Evolutionary conservation across 139 green algal genomes (phyloP).

Genomic region (Ettlia oleoabundans): DNA sequence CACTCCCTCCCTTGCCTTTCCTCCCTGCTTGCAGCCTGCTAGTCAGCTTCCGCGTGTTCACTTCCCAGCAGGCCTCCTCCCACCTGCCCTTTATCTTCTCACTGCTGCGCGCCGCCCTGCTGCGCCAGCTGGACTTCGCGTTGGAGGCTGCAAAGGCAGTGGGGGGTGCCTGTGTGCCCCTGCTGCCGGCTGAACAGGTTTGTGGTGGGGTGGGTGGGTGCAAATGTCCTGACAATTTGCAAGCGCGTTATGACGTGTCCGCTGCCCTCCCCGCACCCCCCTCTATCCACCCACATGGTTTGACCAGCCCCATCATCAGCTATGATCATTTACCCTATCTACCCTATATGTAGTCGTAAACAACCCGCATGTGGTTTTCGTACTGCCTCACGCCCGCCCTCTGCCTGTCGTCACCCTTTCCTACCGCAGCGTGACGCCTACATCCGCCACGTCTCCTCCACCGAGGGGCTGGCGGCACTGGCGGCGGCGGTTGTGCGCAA

Average conservation of each 20-base stretch:
- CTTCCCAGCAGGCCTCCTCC: constrained; percentile 25
- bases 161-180: constrained; percentile 34
- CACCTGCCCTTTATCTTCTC: constrained; percentile 39
- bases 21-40: constrained; percentile 57
- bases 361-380: too few species aligned
- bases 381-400: too few species aligned
- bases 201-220: not conserved
- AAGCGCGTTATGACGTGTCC: too few species aligned
- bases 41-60: constrained; percentile 74
- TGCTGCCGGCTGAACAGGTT: constrained; percentile 30
- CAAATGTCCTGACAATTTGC: not conserved
- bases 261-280: too few species aligned
- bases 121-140: constrained; percentile 34
- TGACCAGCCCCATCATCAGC: too few species aligned
- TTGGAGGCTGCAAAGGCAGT: constrained; percentile 37
- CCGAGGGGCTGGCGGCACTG: constrained; percentile 67
- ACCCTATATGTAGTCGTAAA: too few species aligned
- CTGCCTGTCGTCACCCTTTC: too few species aligned
- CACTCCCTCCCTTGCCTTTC: not conserved
- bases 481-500: constrained; percentile 71
- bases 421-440: constrained; percentile 57
- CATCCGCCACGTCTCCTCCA: constrained; percentile 55
- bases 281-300: too few species aligned
- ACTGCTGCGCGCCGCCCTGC: constrained; percentile 35
- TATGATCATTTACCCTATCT: too few species aligned